Base-by-base conservation (phyloP, 495 filamentous ascomycete genomes). In the Aspergillus haitiensis region DNA sequence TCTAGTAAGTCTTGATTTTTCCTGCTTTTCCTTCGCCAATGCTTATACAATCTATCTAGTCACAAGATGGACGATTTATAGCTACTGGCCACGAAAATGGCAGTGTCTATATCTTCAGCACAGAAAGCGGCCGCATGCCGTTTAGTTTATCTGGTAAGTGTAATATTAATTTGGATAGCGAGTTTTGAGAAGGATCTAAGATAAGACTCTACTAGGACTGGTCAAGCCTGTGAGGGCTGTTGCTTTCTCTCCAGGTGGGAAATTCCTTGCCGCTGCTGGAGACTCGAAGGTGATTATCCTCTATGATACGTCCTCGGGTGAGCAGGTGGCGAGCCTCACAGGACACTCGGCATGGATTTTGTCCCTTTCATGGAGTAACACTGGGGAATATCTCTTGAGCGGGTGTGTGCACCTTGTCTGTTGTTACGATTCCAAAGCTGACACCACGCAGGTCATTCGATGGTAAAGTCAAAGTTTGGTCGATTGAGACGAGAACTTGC, bases 391-490 rank as follows among this genome's bases (percentile, higher is more conserved):
- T 72, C 78, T 98, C 36, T 80, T 97, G 6, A 93, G 88, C 70
- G 89, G 92, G 86, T 88, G 72, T 62, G 81, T 77, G 13, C 37
- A 13, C 31, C 16, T 31, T 12, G 6, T n/a, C 21, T 18, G 34
- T 47, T 45, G 32, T 36, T 37, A 15, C 4, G 40, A 46, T 9
- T 13, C 9, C 13, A 37, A 31, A 55, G 57, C 74, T 60, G 68
- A 63, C n/a, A 5, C 7, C 12, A 37, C 16, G 21, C 52, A 86
- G 85, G 3, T 85, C 90, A 0, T 88, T 91, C 61, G 93, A 98
- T 67, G 93, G 93, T 34, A 97, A 96, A 72, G 89, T 87, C 27
- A 96, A 96, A 70, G 91, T 98, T 37, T 98, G 94, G 94, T 91
- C 89, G 6, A 85, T 95, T 45, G 89, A 95, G 31, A 83, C 82